Conservation (phyloP, 768 basidiomycete species). For the Cystobasidium tubakii region DNA sequence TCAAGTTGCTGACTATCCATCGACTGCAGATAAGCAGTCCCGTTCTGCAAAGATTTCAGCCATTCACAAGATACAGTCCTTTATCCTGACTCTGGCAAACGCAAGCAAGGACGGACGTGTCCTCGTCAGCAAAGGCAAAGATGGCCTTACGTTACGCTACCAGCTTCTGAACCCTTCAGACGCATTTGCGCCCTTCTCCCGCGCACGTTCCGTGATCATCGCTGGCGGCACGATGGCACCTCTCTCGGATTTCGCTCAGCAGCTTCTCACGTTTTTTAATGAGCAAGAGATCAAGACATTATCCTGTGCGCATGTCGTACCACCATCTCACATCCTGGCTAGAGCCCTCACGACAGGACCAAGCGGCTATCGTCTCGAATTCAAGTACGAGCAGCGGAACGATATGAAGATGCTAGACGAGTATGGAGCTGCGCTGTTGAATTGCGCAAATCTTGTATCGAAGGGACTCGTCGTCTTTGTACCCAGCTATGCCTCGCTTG, state of each 20-base stretch:
- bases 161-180: slow-evolving; percentile 87
- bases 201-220: slow-evolving; percentile 74
- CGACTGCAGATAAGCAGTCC: slow-evolving; percentile 22
- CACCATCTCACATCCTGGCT: slow-evolving; percentile 69
- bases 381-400: slow-evolving; percentile 69
- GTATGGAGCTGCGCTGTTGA: slow-evolving; percentile 75
- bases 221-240: slow-evolving; percentile 99
- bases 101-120: slow-evolving; percentile 31
- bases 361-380: slow-evolving; percentile 55
- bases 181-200: slow-evolving; percentile 72
- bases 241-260: slow-evolving; percentile 78
- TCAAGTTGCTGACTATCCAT: neutral
- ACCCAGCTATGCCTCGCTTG: slow-evolving; percentile 80
- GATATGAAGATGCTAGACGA: slow-evolving; percentile 56
- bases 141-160: slow-evolving; percentile 65
- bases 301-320: slow-evolving; percentile 88
- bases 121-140: neutral
- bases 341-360: slow-evolving; percentile 41
- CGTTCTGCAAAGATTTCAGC: slow-evolving; percentile 59
- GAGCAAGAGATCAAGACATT: slow-evolving; percentile 65
- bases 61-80: slow-evolving; percentile 70
- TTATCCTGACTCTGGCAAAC: slow-evolving; percentile 69
- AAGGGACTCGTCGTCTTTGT: slow-evolving; percentile 90
- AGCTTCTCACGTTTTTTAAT: slow-evolving; percentile 68
- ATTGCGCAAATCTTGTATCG: slow-evolving; percentile 69